Evolutionary conservation across 495 filamentous ascomycete genomes (phyloP).

Genomic region (Aspergillus coremiiformis): DNA sequence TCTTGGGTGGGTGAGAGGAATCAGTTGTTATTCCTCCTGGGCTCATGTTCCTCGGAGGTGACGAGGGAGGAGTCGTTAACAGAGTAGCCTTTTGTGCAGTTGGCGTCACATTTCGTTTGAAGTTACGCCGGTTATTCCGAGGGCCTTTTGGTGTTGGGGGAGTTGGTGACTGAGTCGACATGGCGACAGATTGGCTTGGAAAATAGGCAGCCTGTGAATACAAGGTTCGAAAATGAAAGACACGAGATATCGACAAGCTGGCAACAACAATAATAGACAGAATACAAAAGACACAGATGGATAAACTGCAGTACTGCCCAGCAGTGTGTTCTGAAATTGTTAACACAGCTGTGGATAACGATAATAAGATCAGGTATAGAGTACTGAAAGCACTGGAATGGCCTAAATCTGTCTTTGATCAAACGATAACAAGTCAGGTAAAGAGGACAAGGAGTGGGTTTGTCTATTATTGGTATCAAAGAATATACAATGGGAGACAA

Average conservation of each 20-base stretch:
- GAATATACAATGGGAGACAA: constrained; percentile 6
- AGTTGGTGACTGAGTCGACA: constrained; percentile 38
- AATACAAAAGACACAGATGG: constrained; percentile 7
- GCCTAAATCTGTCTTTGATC: constrained; percentile 2
- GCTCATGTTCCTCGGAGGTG: constrained; percentile 34
- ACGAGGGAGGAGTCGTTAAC: constrained; percentile 40
- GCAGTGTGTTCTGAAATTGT: constrained; percentile 23
- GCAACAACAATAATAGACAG: constrained; percentile 13
- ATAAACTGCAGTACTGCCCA: constrained; percentile 28
- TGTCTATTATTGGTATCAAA: constrained; percentile 15
- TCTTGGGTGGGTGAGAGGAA: constrained; percentile 30
- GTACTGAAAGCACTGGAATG: background rate
- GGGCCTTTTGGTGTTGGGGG: constrained; percentile 34
- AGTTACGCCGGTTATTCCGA: constrained; percentile 32
- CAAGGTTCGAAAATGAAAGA: constrained; percentile 12
- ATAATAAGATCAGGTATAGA: background rate
- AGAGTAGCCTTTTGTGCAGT: constrained; percentile 22
- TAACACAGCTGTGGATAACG: constrained; percentile 11
- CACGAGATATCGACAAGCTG: background rate
- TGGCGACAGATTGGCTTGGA: constrained; percentile 36
- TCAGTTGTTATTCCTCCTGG: constrained; percentile 29
- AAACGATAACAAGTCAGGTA: constrained; percentile 10
- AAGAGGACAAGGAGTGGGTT: constrained; percentile 4
- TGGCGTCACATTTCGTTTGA: constrained; percentile 32
- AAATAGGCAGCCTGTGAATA: constrained; percentile 41